Evolutionary conservation across 352 stramenopile species (phyloP).

Genomic region (Pythium brachiatum): DNA sequence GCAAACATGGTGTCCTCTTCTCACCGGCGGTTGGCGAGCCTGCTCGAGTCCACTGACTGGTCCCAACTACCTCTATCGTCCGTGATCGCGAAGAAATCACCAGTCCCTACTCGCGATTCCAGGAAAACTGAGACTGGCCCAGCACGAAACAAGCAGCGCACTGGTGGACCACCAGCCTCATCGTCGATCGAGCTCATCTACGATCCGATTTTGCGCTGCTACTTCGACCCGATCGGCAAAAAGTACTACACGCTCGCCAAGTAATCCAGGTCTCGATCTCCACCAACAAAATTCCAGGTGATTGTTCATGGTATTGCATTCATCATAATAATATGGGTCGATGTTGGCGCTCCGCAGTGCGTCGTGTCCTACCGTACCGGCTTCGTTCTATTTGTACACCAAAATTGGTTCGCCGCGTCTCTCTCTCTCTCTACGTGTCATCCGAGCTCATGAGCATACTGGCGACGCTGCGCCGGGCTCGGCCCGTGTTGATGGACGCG

Average conservation of each 20-base stretch:
- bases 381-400: conserved; percentile 22
- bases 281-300: too few relatives aligned
- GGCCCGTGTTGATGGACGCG: conserved; percentile 27
- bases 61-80: conserved; percentile 24
- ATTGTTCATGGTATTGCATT: background rate
- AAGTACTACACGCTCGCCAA: conserved; percentile 78
- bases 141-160: conserved; percentile 4
- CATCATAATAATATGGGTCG: background rate
- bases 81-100: background rate
- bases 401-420: conserved; percentile 7
- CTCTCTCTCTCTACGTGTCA: conserved; percentile 27
- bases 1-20: conserved; percentile 4
- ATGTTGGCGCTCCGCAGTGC: background rate
- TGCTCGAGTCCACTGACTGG: conserved; percentile 78
- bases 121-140: conserved; percentile 1
- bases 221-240: conserved; percentile 75
- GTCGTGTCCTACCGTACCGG: background rate
- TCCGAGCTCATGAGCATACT: conserved; percentile 49
- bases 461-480: conserved; percentile 38
- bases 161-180: conserved; percentile 18
- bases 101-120: background rate
- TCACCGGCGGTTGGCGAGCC: conserved; percentile 37
- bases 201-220: conserved; percentile 80
- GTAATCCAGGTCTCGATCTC: background rate
- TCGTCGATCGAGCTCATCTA: conserved; percentile 76